These are phyloP conservation scores for Centaurea solstitialis DNA, from an alignment of 129 eudicot species.

Conservation along the genomic window DNA sequence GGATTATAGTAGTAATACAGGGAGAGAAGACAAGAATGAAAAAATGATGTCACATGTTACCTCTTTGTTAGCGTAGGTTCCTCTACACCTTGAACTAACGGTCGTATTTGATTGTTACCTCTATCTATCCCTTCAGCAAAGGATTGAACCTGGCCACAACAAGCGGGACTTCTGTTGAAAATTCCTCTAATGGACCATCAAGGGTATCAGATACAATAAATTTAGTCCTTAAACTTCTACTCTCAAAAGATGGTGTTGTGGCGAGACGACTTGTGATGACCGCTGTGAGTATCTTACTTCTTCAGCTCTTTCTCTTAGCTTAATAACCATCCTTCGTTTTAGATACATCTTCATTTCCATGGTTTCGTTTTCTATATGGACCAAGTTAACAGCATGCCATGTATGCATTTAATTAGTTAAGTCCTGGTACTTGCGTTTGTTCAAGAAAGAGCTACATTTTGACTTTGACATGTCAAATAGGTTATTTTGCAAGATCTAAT, in stretches of 20 bases:
- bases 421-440: not conserved
- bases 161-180: conserved; percentile 28
- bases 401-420: not conserved
- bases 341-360: not conserved
- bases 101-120: conserved; percentile 18
- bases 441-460: not conserved
- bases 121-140: conserved; percentile 53
- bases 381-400: not conserved
- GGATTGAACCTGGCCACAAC: conserved; percentile 42
- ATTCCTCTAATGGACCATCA: conserved; percentile 38
- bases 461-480: not conserved
- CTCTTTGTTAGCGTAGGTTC: not conserved
- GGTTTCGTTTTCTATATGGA: not conserved
- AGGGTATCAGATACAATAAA: conserved; percentile 56
- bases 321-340: not conserved
- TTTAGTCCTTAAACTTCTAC: conserved; percentile 66
- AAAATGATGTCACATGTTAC: not conserved
- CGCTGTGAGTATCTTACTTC: conserved; percentile 63
- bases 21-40: not conserved
- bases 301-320: not conserved
- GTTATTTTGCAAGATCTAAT: not conserved
- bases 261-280: conserved; percentile 86
- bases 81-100: not conserved
- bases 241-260: conserved; percentile 81
- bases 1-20: too few relatives aligned